Evolutionary conservation across 2,329 filamentous ascomycete genomes (phyloP), one percentile per base, ranked within the genome.

Genomic region (Colletotrichum cordylinicola): DNA sequence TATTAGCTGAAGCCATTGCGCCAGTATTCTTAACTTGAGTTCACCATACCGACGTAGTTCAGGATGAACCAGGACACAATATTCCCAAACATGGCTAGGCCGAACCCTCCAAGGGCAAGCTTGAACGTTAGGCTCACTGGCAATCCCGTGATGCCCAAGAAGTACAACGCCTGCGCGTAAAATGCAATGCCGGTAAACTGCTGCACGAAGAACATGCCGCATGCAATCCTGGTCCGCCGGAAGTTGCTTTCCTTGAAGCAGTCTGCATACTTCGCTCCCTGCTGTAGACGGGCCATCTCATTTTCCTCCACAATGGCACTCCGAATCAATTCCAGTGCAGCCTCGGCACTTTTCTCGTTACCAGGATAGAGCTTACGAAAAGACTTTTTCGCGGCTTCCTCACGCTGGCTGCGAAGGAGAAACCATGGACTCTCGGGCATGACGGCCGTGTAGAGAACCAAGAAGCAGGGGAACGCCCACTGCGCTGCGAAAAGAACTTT

Each of bases 201-300:
- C 62, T 85, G 83, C 33, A 82, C 79, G 52, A 82, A 81, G 79
- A 80, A 76, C 73, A 80, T 80, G 27, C 78, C 78, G 15, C 79
- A 80, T 8, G 81, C 81, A 55, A 84, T 81, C 13, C 83, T 65
- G 1, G 67, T 70, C 16, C 67, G 33, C 21, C 43, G 35, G 33
- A 39, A 43, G 27, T 60, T 24, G 12, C 9, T 48, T 8, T 52
- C 43, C 8, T 35, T 29, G 67, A 70, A 70, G 78, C 75, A 77
- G 33, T 77, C 75, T 2, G 35, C 37, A 21, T 48, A 62, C 6
- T 48, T 48, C 35, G 35, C 37, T 6, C 24, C 33, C 12, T 24
- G 18, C 6, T 70, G 56, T 5, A 61, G 56, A 61, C 56, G 16
- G 6, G 9, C 12, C 16, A 61, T 21, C 27, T 61, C 27, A n/a